A percentile compares a stretch with the other conserved stretches of the same genome.
Conservation (phyloP, 805 yeast genomes). For the Metschnikowia lunata region DNA sequence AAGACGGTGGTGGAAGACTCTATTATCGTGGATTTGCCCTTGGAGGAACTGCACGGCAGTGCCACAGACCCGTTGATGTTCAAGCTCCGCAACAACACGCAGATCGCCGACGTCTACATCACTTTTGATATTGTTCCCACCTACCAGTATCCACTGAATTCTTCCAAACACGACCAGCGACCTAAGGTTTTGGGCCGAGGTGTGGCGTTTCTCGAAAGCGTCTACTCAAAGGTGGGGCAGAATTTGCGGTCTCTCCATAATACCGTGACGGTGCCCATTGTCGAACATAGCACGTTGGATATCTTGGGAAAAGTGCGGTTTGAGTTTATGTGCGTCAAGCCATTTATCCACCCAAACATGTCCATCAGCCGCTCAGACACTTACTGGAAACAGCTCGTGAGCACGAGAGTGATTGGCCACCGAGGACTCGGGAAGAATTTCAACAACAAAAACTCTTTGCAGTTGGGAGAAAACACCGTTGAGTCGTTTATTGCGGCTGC, state of each 20-base stretch:
- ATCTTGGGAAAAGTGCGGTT: constrained; percentile 74
- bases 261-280: constrained; percentile 65
- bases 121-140: constrained; percentile 90
- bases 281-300: constrained; percentile 67
- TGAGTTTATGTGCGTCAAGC: constrained; percentile 65
- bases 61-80: constrained; percentile 75
- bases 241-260: constrained; percentile 64
- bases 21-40: constrained; percentile 69
- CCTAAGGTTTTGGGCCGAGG: constrained; percentile 65
- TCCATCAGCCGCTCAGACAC: constrained; percentile 64
- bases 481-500: constrained; percentile 96
- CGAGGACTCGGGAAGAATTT: constrained; percentile 91
- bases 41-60: constrained; percentile 68
- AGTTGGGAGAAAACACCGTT: constrained; percentile 91
- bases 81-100: constrained; percentile 45
- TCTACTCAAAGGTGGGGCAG: constrained; percentile 63
- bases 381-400: constrained; percentile 86
- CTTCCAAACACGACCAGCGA: not conserved
- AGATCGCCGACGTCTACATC: constrained; percentile 51
- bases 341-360: constrained; percentile 70
- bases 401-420: constrained; percentile 92
- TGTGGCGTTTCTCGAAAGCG: constrained; percentile 62
- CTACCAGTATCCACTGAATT: constrained; percentile 45
- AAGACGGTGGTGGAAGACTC: constrained; percentile 46
- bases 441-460: constrained; percentile 67